These are phyloP conservation scores for Dendrocalamus latiflorus DNA, from an alignment of 202 grass and related monocot species.

Conservation along the genomic window DNA sequence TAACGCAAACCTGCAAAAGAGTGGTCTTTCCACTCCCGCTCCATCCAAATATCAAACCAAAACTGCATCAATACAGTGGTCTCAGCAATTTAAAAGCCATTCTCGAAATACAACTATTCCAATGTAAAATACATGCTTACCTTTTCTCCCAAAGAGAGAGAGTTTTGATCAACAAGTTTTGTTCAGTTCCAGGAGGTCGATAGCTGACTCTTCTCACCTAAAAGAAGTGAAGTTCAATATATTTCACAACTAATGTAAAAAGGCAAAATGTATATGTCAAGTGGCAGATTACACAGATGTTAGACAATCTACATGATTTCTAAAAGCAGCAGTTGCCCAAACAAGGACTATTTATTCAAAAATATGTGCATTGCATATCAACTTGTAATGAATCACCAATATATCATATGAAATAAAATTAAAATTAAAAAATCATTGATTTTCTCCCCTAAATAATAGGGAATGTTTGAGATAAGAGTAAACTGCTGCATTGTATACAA, in stretches of 20 bases:
- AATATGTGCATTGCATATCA: background rate
- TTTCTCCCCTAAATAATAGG: background rate
- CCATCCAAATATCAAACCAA: slow-evolving; percentile 88
- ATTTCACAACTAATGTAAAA: slow-evolving; percentile 15
- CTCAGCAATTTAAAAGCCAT: background rate
- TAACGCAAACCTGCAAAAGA: slow-evolving; percentile 67
- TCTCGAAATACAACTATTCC: background rate
- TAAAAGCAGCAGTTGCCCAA: background rate
- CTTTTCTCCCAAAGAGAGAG: slow-evolving; percentile 70
- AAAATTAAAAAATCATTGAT: background rate
- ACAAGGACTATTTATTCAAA: background rate
- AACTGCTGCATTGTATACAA: background rate
- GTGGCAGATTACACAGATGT: background rate
- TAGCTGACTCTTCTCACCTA: slow-evolving; percentile 74
- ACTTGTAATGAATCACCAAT: background rate
- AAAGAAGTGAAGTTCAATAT: no score
- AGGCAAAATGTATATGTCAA: background rate
- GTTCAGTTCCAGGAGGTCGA: slow-evolving; percentile 64
- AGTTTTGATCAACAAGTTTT: slow-evolving; percentile 62
- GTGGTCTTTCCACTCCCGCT: slow-evolving; percentile 90
- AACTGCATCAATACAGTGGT: slow-evolving; percentile 40
- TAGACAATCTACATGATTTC: background rate
- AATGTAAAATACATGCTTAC: background rate
- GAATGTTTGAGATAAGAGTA: no score
- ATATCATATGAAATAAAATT: background rate